Percentiles rank a stretch among this genome's conserved stretches.
phyloP scores from a whole-genome alignment of 345 rosid species.

The Mangifera indica region DNA sequence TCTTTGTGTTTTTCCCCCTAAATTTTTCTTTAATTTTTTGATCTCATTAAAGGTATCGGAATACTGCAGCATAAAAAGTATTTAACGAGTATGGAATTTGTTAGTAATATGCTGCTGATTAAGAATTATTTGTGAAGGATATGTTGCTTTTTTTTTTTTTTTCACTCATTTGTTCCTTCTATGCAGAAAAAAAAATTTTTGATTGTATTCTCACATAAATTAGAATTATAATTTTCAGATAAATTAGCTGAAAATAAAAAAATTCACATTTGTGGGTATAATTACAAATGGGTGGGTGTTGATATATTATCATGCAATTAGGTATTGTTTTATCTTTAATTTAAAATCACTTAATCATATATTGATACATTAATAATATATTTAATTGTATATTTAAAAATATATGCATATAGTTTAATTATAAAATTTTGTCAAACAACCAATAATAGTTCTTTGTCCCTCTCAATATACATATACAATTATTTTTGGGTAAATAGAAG shows the following conservation, averaged over 20 bases:
- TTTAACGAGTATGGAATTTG: slow-evolving; percentile 35
- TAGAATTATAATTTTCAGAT: not conserved
- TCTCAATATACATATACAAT: too few species aligned
- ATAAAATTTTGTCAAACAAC: too few species aligned
- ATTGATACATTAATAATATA: too few species aligned
- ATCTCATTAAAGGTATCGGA: slow-evolving; percentile 29
- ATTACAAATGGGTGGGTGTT: not conserved
- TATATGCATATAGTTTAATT: too few species aligned
- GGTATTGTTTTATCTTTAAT: too few species aligned
- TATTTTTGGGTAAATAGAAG: too few species aligned
- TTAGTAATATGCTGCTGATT: slow-evolving; percentile 37
- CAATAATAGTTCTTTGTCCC: too few species aligned
- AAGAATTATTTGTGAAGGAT: slow-evolving; percentile 34
- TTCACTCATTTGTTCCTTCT: not conserved
- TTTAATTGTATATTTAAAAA: too few species aligned
- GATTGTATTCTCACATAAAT: slow-evolving; percentile 14
- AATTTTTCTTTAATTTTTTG: slow-evolving; percentile 2
- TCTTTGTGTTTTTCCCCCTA: slow-evolving; percentile 23
- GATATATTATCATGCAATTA: too few species aligned
- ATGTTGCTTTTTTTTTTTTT: slow-evolving; percentile 13
- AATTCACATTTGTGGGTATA: not conserved
- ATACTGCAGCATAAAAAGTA: slow-evolving; percentile 31
- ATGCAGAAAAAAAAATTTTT: slow-evolving; percentile 1
- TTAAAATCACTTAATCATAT: too few species aligned
- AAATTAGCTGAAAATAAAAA: not conserved